A percentile compares a stretch with the other conserved stretches of the same genome.
These are phyloP conservation scores for Aristolochia californica DNA, from an alignment of 164 flowering plant species.

Conservation along the genomic window DNA sequence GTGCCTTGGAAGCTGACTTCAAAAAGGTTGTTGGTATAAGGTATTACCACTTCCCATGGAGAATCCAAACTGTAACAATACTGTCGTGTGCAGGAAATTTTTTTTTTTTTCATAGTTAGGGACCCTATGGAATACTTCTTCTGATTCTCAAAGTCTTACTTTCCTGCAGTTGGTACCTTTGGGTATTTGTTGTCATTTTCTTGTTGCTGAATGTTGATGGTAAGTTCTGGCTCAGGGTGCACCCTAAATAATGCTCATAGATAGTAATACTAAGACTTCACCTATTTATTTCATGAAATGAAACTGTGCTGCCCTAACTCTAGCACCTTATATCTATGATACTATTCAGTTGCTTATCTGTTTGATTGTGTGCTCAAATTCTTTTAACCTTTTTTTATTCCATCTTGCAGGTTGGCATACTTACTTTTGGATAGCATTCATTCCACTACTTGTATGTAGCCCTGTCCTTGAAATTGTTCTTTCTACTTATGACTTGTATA, in stretches of 20 bases:
- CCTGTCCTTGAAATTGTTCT: not conserved
- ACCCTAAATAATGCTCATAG: no score
- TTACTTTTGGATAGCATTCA: slow-evolving; percentile 14
- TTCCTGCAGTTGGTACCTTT: slow-evolving; percentile 16
- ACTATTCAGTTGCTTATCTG: no score
- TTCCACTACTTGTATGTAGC: slow-evolving; percentile 10
- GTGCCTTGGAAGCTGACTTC: slow-evolving; percentile 16
- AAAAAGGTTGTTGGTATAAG: slow-evolving; percentile 19
- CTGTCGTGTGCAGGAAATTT: no score
- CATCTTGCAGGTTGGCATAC: slow-evolving; percentile 13
- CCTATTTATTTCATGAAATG: no score
- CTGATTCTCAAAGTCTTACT: not conserved
- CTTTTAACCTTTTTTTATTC: not conserved
- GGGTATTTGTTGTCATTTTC: slow-evolving; percentile 16
- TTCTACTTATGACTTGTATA: not conserved
- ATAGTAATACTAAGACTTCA: no score
- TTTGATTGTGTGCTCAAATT: no score
- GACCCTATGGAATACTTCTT: not conserved
- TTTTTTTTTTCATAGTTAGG: no score
- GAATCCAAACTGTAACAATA: no score
- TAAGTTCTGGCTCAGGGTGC: slow-evolving; percentile 4
- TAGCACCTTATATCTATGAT: no score
- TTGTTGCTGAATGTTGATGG: slow-evolving; percentile 15
- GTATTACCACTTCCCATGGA: no score
- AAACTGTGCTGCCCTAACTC: no score